Evolutionary conservation across 192 early-diverging fungal species (phyloP).

Genomic region (Coemansia sp.): DNA sequence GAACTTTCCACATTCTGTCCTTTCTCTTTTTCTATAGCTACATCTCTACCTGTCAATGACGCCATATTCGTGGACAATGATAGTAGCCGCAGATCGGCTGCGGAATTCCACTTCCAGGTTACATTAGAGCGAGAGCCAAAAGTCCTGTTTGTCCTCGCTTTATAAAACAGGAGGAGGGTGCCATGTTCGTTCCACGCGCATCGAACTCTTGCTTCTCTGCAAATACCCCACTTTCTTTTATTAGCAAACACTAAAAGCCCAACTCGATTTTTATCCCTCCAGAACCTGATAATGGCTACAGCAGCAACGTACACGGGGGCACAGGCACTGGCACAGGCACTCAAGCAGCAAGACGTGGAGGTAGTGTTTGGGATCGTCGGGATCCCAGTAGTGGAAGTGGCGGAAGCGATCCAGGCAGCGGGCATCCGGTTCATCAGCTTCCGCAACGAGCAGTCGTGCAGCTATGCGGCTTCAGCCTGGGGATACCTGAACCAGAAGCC

Average conservation of each 20-base stretch:
- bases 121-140: too few species aligned
- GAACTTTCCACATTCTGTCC: not conserved
- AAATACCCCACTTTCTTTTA: not conserved
- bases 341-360: conserved; percentile 61
- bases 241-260: too few species aligned
- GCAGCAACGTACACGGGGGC: conserved; percentile 48
- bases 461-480: conserved; percentile 67
- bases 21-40: conserved; percentile 2
- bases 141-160: too few species aligned
- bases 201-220: too few species aligned
- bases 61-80: not conserved
- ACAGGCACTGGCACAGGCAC: conserved; percentile 57
- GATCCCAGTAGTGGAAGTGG: conserved; percentile 73
- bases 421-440: conserved; percentile 72
- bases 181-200: too few species aligned
- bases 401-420: conserved; percentile 67
- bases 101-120: too few species aligned
- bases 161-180: too few species aligned
- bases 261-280: too few species aligned
- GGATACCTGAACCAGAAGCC: conserved; percentile 63
- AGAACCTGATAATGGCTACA: not conserved
- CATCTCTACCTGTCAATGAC: not conserved
- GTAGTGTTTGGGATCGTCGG: conserved; percentile 78
- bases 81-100: not conserved
- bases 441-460: conserved; percentile 75